Conservation (phyloP, 169 alveolate genomes). For the Cryptosporidium parvum region DNA sequence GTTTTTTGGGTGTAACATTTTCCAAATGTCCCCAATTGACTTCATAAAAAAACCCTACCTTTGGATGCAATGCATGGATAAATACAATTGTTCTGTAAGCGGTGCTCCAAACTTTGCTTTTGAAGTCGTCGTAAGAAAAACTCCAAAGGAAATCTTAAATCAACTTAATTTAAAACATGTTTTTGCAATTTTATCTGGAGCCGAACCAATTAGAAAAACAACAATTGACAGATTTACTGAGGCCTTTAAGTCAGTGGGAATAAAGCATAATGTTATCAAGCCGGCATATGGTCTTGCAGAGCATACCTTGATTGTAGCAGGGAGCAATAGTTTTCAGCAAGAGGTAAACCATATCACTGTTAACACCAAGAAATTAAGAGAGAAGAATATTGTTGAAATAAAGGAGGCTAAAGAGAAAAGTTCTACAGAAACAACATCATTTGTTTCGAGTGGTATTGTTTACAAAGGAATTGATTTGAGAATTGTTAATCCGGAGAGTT, state of each 20-base stretch:
- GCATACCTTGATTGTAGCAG: conserved; percentile 82
- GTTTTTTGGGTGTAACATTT: conserved; percentile 79
- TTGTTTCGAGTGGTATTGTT: conserved; percentile 67
- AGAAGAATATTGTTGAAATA: conserved; percentile 69
- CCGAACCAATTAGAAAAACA: conserved; percentile 82
- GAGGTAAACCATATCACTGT: conserved; percentile 67
- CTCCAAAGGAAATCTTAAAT: conserved; percentile 75
- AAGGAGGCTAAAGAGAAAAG: not conserved
- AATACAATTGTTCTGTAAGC: conserved; percentile 79
- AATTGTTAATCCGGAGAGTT: conserved; percentile 81
- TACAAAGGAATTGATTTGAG: conserved; percentile 69
- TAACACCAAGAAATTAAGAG: conserved; percentile 75
- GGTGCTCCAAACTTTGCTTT: conserved; percentile 86
- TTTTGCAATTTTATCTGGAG: conserved; percentile 81
- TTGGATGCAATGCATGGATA: conserved; percentile 82
- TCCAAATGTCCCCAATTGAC: conserved; percentile 84
- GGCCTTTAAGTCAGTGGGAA: conserved; percentile 46
- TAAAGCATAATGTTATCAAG: conserved; percentile 34
- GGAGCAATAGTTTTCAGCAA: conserved; percentile 45
- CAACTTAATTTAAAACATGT: conserved; percentile 79
- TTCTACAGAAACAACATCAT: conserved; percentile 6
- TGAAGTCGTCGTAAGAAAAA: conserved; percentile 80
- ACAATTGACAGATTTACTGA: conserved; percentile 78
- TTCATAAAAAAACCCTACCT: conserved; percentile 81
- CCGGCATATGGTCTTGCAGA: conserved; percentile 86